Base-by-base conservation (phyloP, 1,139 yeast species). In the Nakaseomyces kungkrabaensis region DNA sequence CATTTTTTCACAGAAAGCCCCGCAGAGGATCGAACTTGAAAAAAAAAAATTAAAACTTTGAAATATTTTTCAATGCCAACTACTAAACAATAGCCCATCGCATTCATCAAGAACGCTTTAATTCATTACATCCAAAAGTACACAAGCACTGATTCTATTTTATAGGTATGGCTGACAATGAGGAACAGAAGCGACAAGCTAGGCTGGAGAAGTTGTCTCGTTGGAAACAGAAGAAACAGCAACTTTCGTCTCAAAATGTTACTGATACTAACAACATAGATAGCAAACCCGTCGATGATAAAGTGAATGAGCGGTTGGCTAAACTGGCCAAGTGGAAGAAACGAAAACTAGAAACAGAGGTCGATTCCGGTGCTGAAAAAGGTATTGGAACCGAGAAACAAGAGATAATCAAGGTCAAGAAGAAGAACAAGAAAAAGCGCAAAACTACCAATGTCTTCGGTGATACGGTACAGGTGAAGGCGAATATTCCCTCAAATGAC, bases 351-450 rank as follows among this genome's bases (percentile, higher is more conserved):
- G 70, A 60, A 26, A 63, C 52, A 9, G 31, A 29, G 31, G 9
- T 7, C 6, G 31, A 29, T 9, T 63, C 52, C n/a, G 56, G 61
- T 37, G 70, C 60, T 27, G 68, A 59, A n/a, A 69, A 63, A 10
- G 62, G 55, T 0, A 56, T 50, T 1, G 46, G 26, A 1, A 31
- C 11, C 25, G 26, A 36, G 9, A 36, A 36, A 34, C 29, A 9
- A 29, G 26, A 10, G 22, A 10, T 13, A 2, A 13, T 17, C 17
- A 17, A 13, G n/a, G 13, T 11, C 10, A 11, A 7, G 27, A 29
- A 29, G 5, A 31, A 11, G 37, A 42, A 6, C 8, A 11, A 4
- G 37, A 45, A 5, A 50, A 43, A 5, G 34, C 42, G 27, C 27
- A 43, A 6, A 59, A 68, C 46, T 59, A 68, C 1, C 50, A 67